A percentile compares a stretch with the other conserved stretches of the same genome.
These are phyloP conservation scores for Anaeramoeba flamelloides DNA, from an alignment of 78 protist species.

Conservation along the genomic window DNA sequence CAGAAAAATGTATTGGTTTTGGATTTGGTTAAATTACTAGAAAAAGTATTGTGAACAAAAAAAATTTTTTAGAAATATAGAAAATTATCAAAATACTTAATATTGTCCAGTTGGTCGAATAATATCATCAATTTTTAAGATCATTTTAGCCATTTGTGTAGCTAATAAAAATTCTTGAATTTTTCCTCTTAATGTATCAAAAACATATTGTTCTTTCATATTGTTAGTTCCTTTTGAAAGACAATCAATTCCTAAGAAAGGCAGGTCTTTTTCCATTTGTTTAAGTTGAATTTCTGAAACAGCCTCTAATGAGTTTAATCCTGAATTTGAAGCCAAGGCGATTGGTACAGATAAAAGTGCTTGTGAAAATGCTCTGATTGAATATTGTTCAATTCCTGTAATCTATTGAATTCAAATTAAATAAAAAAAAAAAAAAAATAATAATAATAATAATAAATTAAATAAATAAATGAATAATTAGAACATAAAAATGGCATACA, in stretches of 20 bases:
- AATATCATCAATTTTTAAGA: slow-evolving; percentile 94
- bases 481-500: too few relatives aligned
- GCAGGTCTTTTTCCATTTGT: slow-evolving; percentile 53
- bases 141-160: slow-evolving; percentile 93
- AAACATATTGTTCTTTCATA: slow-evolving; percentile 78
- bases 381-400: slow-evolving; percentile 75
- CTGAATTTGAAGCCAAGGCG: slow-evolving; percentile 95
- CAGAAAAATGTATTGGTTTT: too few relatives aligned
- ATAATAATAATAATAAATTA: background rate
- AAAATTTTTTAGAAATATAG: too few relatives aligned
- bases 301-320: slow-evolving; percentile 71
- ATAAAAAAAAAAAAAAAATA: background rate
- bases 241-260: slow-evolving; percentile 90
- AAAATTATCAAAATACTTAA: too few relatives aligned
- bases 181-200: slow-evolving; percentile 91
- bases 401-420: slow-evolving; percentile 12
- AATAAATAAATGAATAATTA: too few relatives aligned
- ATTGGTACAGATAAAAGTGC: slow-evolving; percentile 94
- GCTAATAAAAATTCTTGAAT: slow-evolving; percentile 88
- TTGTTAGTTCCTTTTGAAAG: slow-evolving; percentile 21
- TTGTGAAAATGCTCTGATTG: slow-evolving; percentile 91
- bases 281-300: slow-evolving; percentile 58
- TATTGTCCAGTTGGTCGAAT: too few relatives aligned
- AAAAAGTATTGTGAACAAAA: too few relatives aligned
- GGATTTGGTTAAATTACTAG: too few relatives aligned